Base-by-base conservation (phyloP, 1,139 yeast species). In the Magnusiomyces tetraspermus region DNA sequence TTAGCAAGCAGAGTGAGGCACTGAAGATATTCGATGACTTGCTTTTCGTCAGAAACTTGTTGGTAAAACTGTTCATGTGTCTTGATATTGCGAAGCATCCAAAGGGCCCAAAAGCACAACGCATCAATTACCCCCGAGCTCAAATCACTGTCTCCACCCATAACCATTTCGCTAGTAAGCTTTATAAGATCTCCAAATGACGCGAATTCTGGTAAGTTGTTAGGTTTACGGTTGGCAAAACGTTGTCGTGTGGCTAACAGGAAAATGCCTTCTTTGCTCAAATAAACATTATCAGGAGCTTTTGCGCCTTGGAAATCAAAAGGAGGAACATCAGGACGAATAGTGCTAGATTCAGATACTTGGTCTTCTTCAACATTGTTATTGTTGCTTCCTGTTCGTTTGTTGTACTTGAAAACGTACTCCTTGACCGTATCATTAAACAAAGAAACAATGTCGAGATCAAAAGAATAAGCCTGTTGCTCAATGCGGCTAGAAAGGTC, bases 401-500 rank as follows among this genome's bases (percentile, higher is more conserved):
- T 46, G 30, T 49, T 53, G 46, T 30, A 47, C 24, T 49, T 50
- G 10, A 47, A 55, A 19, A 46, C 55, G 3, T 50, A 55, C 38
- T 54, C 57, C 21, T 53, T 49, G 21, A 58, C 57, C 2, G 60
- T 50, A 15, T 71, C 64, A 3, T 63, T 60, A 55, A 85, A 76
- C 38, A 67, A 66, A 0, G 63, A 64, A 13, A 68, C 67, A 36
- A 82, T 67, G 52, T 82, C 79, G 51, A 88, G 63, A 65, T 90
- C 97, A 67, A 74, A 77, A 17, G 89, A 79, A 45, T 71, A 62
- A 1, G 82, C 74, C 58, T 85, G 70, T 56, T 78, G 79, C 38
- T 72, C 68, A n/a, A 79, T 62, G 51, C 89, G 71, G 40, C 74
- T 74, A 24, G 73, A 56, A 37, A 71, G 65, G 53, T 70, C 74